A percentile compares a stretch with the other conserved stretches of the same genome.
phyloP scores from a whole-genome alignment of 139 green algal species.

The Chlamydomonas schloesseri region DNA sequence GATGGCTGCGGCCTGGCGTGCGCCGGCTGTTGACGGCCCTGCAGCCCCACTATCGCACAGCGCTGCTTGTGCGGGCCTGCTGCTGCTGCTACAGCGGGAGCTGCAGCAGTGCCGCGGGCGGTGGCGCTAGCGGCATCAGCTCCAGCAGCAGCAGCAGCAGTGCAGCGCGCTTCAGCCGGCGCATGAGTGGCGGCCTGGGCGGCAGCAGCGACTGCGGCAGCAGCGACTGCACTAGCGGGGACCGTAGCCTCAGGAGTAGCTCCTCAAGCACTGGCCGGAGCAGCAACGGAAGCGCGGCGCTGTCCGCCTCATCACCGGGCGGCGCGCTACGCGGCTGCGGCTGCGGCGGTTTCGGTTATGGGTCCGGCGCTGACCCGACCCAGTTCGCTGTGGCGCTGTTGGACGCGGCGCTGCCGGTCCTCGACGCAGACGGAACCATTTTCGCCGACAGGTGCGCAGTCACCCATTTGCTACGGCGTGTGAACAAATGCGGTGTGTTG shows the following conservation, averaged over 20 bases:
- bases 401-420: neutral
- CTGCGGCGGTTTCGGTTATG: no score
- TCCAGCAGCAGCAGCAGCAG: no score
- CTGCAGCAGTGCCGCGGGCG: neutral
- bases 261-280: no score
- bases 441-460: neutral
- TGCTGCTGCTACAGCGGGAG: neutral
- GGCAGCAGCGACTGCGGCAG: neutral
- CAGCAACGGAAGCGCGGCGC: no score
- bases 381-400: neutral
- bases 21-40: constrained; percentile 3
- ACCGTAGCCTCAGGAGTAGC: no score
- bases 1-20: constrained; percentile 10
- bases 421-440: constrained; percentile 10
- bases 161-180: neutral
- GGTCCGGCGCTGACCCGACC: no score
- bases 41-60: neutral
- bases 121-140: neutral
- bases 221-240: no score
- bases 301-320: no score
- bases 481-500: no score
- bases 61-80: neutral
- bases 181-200: neutral
- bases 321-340: no score
- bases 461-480: no score